phyloP scores from a whole-genome alignment of 306 rosid genomes.

The Inga laurina region DNA sequence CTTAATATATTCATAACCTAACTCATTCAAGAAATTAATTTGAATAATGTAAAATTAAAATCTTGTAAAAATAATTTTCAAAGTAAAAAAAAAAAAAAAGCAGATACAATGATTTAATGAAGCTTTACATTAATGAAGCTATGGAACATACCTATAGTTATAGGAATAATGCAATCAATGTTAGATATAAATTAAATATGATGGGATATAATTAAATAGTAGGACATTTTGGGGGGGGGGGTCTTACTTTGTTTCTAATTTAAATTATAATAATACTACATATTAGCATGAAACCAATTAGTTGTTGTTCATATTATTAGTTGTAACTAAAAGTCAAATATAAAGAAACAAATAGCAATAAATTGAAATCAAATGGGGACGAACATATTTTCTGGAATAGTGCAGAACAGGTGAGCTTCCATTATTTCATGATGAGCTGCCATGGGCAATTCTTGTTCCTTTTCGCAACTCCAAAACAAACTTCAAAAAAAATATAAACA shows the following conservation, averaged over 20 bases:
- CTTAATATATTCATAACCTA: not conserved
- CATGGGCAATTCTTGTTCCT: conserved; percentile 30
- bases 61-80: not conserved
- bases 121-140: not conserved
- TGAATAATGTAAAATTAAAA: not conserved
- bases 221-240: not conserved
- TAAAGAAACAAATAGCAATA: not conserved
- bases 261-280: not conserved
- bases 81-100: not conserved
- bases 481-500: not conserved
- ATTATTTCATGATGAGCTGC: conserved; percentile 51
- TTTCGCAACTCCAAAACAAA: conserved; percentile 31
- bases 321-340: not conserved
- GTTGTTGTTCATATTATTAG: not conserved
- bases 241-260: not conserved
- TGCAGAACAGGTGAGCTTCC: conserved; percentile 45
- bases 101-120: not conserved
- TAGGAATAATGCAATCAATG: not conserved
- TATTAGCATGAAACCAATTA: not conserved
- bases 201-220: not conserved
- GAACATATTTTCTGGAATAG: conserved; percentile 24
- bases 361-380: not conserved
- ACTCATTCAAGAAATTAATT: not conserved
- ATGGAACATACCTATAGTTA: not conserved
- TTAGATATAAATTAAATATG: not conserved